Percentiles rank a stretch among this genome's conserved stretches.
Evolutionary conservation across 495 filamentous ascomycete species (phyloP).

Genomic region (Pyronema omphalodes): DNA sequence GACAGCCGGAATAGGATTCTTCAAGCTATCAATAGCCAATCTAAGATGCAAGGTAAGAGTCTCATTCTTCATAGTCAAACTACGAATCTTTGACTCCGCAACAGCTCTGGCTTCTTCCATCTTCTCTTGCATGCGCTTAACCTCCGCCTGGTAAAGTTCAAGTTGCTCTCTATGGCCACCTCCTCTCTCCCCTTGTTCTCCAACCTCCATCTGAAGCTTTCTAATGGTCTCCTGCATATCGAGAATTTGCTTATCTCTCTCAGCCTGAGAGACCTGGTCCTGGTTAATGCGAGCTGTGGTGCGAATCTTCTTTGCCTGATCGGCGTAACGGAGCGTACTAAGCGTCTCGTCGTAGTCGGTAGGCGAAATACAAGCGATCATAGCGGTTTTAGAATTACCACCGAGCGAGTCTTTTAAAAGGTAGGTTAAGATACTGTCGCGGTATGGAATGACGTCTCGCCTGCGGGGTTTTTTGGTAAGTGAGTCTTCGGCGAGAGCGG

Average conservation of each 20-base stretch:
- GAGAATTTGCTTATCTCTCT: slow-evolving; percentile 80
- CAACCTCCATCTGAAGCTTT: slow-evolving; percentile 56
- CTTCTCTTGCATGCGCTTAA: slow-evolving; percentile 67
- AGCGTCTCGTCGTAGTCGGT: slow-evolving; percentile 95
- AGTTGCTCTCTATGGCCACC: slow-evolving; percentile 39
- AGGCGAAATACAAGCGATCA: slow-evolving; percentile 95
- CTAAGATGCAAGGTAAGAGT: slow-evolving; percentile 68
- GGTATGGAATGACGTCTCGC: slow-evolving; percentile 72
- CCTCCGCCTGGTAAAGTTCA: slow-evolving; percentile 80
- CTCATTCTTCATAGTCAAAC: slow-evolving; percentile 74
- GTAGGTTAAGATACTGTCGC: slow-evolving; percentile 96
- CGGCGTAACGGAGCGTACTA: slow-evolving; percentile 86
- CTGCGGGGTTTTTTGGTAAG: slow-evolving; percentile 28
- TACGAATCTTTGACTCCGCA: slow-evolving; percentile 76
- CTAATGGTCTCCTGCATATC: slow-evolving; percentile 92
- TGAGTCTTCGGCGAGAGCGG: slow-evolving; percentile 64
- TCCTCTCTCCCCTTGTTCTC: slow-evolving; percentile 29
- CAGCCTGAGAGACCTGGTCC: slow-evolving; percentile 65
- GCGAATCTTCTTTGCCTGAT: slow-evolving; percentile 93
- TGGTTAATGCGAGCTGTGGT: slow-evolving; percentile 94
- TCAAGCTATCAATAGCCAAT: slow-evolving; percentile 66
- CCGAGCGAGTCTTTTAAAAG: slow-evolving; percentile 86
- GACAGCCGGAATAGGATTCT: slow-evolving; percentile 61
- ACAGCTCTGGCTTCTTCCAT: slow-evolving; percentile 87
- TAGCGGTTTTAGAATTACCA: slow-evolving; percentile 92